Conservation (phyloP, 108 stramenopile species). For the Epithemia pelagica region DNA sequence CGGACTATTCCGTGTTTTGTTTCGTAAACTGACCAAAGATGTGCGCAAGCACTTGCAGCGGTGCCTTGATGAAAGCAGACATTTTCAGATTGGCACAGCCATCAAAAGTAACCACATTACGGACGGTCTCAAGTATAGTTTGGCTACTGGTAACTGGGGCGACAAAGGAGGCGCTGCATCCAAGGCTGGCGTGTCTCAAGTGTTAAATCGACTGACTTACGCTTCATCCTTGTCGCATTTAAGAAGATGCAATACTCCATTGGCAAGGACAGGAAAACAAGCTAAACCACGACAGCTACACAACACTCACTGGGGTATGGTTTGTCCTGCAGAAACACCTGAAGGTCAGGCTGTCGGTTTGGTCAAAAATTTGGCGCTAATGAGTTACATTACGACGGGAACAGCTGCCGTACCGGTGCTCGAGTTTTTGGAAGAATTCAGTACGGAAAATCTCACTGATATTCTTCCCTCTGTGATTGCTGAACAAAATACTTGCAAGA, state of each 20-base stretch:
- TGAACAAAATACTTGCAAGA: conserved; percentile 90
- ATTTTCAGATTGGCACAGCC: conserved; percentile 91
- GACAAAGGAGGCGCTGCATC: conserved; percentile 80
- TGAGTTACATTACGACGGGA: conserved; percentile 97
- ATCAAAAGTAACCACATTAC: conserved; percentile 96
- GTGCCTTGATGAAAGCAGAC: conserved; percentile 93
- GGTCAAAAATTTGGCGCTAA: conserved; percentile 97
- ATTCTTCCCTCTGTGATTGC: conserved; percentile 92
- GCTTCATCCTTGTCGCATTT: conserved; percentile 97
- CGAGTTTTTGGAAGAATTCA: conserved; percentile 94
- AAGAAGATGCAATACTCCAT: conserved; percentile 95
- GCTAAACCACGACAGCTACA: conserved; percentile 98
- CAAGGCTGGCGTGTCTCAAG: conserved; percentile 98
- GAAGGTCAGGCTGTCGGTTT: conserved; percentile 98
- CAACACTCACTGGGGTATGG: conserved; percentile 99
- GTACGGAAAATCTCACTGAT: conserved; percentile 86
- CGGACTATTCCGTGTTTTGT: conserved; percentile 92
- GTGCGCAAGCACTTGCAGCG: conserved; percentile 89
- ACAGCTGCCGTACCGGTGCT: conserved; percentile 87
- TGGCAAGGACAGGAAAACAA: conserved; percentile 97
- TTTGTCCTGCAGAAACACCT: conserved; percentile 92
- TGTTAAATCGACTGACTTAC: conserved; percentile 96
- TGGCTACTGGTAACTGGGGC: conserved; percentile 99
- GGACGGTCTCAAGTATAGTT: conserved; percentile 93
- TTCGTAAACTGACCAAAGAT: conserved; percentile 92